These are phyloP conservation scores for Cyberlindnera japonica DNA, from an alignment of 805 yeast genomes.

Conservation along the genomic window DNA sequence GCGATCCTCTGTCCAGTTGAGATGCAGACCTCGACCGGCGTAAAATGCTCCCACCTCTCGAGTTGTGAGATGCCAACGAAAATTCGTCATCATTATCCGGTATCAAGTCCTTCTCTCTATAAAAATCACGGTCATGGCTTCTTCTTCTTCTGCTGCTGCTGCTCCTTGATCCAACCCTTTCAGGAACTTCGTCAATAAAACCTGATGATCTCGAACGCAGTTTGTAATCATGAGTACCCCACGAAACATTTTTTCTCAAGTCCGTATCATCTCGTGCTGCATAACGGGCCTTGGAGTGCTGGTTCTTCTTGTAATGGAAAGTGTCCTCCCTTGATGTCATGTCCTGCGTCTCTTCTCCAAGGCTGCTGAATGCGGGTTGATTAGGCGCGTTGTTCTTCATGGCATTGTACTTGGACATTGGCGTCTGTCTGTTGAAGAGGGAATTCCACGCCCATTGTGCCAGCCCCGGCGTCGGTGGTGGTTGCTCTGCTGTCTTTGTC, in stretches of 20 bases:
- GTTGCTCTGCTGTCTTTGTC: conserved; percentile 6
- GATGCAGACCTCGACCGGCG: conserved; percentile 13
- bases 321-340: conserved; percentile 14
- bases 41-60: conserved; percentile 1
- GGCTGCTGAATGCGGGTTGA: neutral
- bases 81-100: conserved; percentile 15
- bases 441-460: conserved; percentile 28
- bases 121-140: conserved; percentile 3
- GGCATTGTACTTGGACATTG: conserved; percentile 25
- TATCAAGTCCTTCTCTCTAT: conserved; percentile 20
- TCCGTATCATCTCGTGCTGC: conserved; percentile 1
- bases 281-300: conserved; percentile 1
- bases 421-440: conserved; percentile 24
- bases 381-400: conserved; percentile 7
- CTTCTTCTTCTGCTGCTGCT: conserved; percentile 1
- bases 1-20: conserved; percentile 1
- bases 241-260: conserved; percentile 13
- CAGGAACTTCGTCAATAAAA: conserved; percentile 3
- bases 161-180: neutral
- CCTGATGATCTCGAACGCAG: conserved; percentile 11
- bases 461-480: conserved; percentile 28
- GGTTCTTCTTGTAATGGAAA: conserved; percentile 14
- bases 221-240: conserved; percentile 13
- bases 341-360: conserved; percentile 6
- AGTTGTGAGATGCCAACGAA: conserved; percentile 3